These are phyloP conservation scores for Neurospora sp. DNA, from an alignment of 495 filamentous ascomycete species.

Conservation along the genomic window DNA sequence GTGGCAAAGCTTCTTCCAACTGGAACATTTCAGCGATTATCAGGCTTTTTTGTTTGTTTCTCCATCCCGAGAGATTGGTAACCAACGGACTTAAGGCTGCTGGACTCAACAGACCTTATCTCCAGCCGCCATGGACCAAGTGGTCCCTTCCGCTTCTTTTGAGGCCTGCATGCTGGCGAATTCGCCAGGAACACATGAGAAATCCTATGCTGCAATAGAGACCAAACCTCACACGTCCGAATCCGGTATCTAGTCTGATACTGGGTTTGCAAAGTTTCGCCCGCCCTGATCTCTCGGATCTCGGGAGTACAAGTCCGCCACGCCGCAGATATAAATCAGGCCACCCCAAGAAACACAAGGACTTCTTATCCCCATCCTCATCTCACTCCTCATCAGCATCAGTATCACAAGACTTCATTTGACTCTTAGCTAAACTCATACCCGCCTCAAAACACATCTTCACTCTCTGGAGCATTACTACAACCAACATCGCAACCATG, in stretches of 20 bases:
- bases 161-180: neutral
- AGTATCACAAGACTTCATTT: neutral
- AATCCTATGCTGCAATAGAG: neutral
- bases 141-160: neutral
- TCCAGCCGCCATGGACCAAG: neutral
- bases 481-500: slow-evolving; percentile 15
- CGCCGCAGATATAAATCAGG: neutral
- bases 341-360: neutral
- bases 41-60: neutral
- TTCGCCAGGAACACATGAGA: neutral
- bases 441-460: neutral
- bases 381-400: neutral
- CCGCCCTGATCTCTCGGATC: neutral
- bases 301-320: neutral
- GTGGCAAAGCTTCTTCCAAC: neutral
- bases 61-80: neutral
- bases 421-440: neutral
- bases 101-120: neutral
- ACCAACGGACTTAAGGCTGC: neutral
- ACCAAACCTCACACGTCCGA: neutral
- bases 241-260: neutral
- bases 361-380: neutral
- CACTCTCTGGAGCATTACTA: neutral
- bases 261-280: neutral
- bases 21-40: neutral